These are phyloP conservation scores for Thymus mandschuricus DNA, from an alignment of 257 asterid species.

Conservation along the genomic window DNA sequence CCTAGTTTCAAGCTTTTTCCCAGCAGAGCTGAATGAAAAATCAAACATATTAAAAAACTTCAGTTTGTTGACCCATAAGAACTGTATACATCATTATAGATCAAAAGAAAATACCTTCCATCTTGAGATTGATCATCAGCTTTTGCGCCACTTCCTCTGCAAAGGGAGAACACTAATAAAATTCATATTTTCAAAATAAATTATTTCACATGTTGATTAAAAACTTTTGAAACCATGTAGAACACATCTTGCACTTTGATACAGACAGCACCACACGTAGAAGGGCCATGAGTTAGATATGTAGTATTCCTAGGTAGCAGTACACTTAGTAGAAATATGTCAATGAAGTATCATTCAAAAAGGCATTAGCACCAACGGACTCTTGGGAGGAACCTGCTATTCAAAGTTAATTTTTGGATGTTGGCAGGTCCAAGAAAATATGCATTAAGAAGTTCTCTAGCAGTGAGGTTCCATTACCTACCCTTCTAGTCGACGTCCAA, in stretches of 20 bases:
- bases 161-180: conserved; percentile 6
- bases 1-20: conserved; percentile 55
- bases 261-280: conserved; percentile 11
- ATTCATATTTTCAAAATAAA: background rate
- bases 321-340: background rate
- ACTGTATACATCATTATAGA: conserved; percentile 11
- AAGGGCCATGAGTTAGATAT: background rate
- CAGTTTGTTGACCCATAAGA: conserved; percentile 25
- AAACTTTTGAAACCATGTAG: background rate
- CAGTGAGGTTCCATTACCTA: conserved; percentile 9
- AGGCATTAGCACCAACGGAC: background rate
- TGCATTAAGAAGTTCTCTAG: conserved; percentile 3
- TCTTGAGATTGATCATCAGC: conserved; percentile 79
- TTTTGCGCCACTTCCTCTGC: conserved; percentile 75
- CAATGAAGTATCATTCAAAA: conserved; percentile 7
- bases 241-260: conserved; percentile 7
- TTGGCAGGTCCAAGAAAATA: conserved; percentile 9
- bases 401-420: background rate
- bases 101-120: conserved; percentile 65
- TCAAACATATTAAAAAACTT: background rate
- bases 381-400: conserved; percentile 19
- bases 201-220: background rate
- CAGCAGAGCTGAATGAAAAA: conserved; percentile 45
- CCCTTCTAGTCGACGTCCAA: conserved; percentile 10
- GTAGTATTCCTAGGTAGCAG: background rate